Conservation (phyloP, 2,329 filamentous ascomycete species). For the Stemphylium vesicarium region DNA sequence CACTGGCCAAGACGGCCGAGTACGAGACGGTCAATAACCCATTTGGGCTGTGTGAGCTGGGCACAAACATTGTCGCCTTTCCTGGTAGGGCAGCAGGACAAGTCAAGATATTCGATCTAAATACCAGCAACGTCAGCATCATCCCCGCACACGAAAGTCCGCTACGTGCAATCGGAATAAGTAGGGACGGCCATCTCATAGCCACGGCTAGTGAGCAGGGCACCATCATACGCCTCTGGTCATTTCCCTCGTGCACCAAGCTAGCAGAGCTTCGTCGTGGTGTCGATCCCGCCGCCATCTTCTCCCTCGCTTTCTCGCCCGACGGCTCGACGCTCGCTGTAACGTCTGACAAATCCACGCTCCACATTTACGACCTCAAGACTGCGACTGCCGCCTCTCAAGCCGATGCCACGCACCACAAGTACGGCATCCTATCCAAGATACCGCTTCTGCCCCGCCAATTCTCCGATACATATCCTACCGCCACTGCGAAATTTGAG, state of each 20-base stretch:
- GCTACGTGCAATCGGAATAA: constrained; percentile 79
- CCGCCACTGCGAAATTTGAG: constrained; percentile 80
- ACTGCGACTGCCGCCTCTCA: constrained; percentile 7
- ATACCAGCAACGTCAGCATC: constrained; percentile 84
- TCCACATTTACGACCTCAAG: constrained; percentile 91
- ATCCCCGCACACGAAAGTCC: constrained; percentile 86
- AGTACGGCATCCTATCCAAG: constrained; percentile 85
- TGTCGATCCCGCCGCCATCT: constrained; percentile 85
- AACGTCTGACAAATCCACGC: constrained; percentile 94
- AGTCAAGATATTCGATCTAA: constrained; percentile 82
- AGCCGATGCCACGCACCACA: constrained; percentile 50
- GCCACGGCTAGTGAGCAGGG: constrained; percentile 94
- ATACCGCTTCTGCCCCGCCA: constrained; percentile 84
- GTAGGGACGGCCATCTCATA: constrained; percentile 77
- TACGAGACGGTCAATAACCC: constrained; percentile 90
- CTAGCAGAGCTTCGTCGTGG: constrained; percentile 86
- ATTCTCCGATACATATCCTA: constrained; percentile 90
- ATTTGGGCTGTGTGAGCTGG: constrained; percentile 79
- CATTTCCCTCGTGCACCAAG: constrained; percentile 78
- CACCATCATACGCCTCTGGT: constrained; percentile 86
- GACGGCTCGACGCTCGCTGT: constrained; percentile 81
- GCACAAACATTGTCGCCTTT: constrained; percentile 76
- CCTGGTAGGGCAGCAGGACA: constrained; percentile 88
- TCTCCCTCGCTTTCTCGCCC: constrained; percentile 86
- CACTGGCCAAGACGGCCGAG: constrained; percentile 71